These are phyloP conservation scores for Nakazawaea ernobii DNA, from an alignment of 805 yeast genomes.

Conservation along the genomic window DNA sequence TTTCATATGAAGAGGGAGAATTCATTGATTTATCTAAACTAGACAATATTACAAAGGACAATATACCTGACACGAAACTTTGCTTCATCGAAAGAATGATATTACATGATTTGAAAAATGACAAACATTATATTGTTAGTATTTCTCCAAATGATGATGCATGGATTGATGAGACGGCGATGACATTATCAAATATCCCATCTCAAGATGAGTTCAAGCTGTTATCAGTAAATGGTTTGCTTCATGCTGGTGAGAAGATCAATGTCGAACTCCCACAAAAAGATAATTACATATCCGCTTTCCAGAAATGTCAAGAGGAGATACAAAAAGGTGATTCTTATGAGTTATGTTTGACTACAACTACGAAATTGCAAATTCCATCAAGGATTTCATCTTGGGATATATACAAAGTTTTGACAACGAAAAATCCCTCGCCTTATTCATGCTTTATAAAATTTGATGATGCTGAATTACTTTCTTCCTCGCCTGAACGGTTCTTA, in stretches of 20 bases:
- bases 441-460: slow-evolving; percentile 72
- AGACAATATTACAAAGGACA: slow-evolving; percentile 30
- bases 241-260: slow-evolving; percentile 14
- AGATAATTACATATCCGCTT: slow-evolving; percentile 46
- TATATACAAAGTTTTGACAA: slow-evolving; percentile 65
- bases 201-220: not conserved
- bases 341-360: slow-evolving; percentile 85
- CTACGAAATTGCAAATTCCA: slow-evolving; percentile 54
- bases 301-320: slow-evolving; percentile 58
- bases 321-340: slow-evolving; percentile 84
- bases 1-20: slow-evolving; percentile 86
- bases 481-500: slow-evolving; percentile 93
- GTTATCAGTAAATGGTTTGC: not conserved
- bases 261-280: slow-evolving; percentile 45
- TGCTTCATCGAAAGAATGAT: slow-evolving; percentile 65
- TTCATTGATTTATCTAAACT: slow-evolving; percentile 29
- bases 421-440: slow-evolving; percentile 87
- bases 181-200: not conserved
- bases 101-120: slow-evolving; percentile 41
- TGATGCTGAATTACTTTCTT: slow-evolving; percentile 63
- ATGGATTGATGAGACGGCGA: slow-evolving; percentile 28
- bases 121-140: slow-evolving; percentile 47
- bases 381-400: slow-evolving; percentile 59
- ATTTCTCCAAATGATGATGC: slow-evolving; percentile 32
- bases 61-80: slow-evolving; percentile 69